phyloP scores from a whole-genome alignment of 352 stramenopile species.

The Globisporangium viniferum region DNA sequence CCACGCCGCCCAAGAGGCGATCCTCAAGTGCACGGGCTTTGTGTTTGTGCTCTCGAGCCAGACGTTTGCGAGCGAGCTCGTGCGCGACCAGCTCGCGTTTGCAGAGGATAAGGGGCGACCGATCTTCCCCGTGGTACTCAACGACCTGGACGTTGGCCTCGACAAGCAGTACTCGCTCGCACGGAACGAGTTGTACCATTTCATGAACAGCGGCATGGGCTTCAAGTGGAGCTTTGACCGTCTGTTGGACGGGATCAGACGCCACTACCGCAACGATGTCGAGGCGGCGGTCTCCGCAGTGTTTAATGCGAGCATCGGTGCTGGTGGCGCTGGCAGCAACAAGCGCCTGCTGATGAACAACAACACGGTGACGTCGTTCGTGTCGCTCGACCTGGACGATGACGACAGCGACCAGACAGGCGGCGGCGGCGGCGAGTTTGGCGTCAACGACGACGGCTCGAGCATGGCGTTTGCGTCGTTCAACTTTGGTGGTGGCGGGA shows the following conservation, averaged over 20 bases:
- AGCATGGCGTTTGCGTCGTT: conserved; percentile 23
- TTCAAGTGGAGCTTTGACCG: conserved; percentile 63
- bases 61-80: conserved; percentile 66
- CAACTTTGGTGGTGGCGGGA: conserved; percentile 12
- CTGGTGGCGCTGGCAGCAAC: neutral
- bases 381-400: conserved; percentile 19
- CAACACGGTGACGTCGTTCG: conserved; percentile 21
- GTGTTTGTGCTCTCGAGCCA: conserved; percentile 75
- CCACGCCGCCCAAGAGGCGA: conserved; percentile 73
- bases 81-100: conserved; percentile 79
- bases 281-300: neutral
- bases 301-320: neutral
- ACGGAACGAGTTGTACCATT: conserved; percentile 78
- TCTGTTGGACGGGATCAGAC: conserved; percentile 41
- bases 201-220: conserved; percentile 65
- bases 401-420: conserved; percentile 1
- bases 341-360: conserved; percentile 7
- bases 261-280: conserved; percentile 24
- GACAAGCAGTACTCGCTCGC: conserved; percentile 83
- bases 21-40: conserved; percentile 74
- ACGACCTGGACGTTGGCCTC: conserved; percentile 66
- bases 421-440: neutral
- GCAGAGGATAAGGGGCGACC: conserved; percentile 80
- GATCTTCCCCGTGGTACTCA: conserved; percentile 79
- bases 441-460: conserved; percentile 5